phyloP scores from a whole-genome alignment of 305 asterid species.

The Nicotiana rustica region DNA sequence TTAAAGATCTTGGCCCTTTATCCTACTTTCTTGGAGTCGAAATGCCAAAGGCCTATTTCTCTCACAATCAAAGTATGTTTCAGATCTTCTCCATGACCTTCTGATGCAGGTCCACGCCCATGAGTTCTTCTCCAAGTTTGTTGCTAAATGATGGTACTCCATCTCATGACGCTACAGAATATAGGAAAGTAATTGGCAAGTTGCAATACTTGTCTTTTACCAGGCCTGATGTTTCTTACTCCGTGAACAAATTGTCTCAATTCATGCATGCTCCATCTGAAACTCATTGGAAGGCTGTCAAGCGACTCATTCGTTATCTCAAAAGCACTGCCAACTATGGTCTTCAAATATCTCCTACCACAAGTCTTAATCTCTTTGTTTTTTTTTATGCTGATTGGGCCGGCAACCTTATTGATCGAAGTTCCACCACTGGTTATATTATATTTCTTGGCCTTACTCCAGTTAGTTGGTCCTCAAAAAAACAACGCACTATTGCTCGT shows the following conservation, averaged over 20 bases:
- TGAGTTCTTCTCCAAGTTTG: neutral
- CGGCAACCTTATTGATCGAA: too few relatives aligned
- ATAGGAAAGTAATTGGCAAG: neutral
- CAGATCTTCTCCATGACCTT: neutral
- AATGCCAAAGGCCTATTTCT: neutral
- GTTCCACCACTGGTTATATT: too few relatives aligned
- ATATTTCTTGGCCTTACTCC: too few relatives aligned
- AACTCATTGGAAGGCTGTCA: neutral
- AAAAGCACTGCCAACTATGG: neutral
- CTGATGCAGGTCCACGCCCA: neutral
- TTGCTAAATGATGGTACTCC: neutral
- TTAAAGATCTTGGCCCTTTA: neutral
- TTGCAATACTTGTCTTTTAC: neutral
- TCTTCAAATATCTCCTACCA: neutral
- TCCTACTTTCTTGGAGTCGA: neutral
- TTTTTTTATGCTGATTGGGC: neutral
- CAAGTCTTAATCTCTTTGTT: neutral
- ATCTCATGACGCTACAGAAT: neutral
- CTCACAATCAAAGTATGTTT: neutral
- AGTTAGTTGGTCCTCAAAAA: too few relatives aligned
- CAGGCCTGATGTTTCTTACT: neutral
- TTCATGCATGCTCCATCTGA: neutral
- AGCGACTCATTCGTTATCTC: neutral
- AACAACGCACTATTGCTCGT: too few relatives aligned
- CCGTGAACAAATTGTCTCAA: neutral